These are phyloP conservation scores for Aegle marmelos DNA, from an alignment of 345 rosid genomes.

Conservation along the genomic window DNA sequence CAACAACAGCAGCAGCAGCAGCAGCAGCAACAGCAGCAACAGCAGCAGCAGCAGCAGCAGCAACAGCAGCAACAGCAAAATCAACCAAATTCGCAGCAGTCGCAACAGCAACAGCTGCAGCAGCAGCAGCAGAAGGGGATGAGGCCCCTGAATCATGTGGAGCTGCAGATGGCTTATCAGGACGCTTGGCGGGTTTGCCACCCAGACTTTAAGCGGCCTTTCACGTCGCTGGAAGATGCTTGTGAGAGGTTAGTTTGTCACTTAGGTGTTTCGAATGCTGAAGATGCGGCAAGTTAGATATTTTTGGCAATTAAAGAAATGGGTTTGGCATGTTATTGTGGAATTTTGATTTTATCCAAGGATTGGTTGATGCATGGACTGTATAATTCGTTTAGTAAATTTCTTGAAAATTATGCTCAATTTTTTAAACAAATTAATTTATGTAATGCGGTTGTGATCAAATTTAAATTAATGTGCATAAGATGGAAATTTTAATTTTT, in stretches of 20 bases:
- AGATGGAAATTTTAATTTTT: not conserved
- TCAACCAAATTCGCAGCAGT: conserved; percentile 20
- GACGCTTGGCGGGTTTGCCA: conserved; percentile 95
- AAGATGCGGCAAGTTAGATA: not conserved
- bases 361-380: not conserved
- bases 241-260: conserved; percentile 69
- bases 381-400: not conserved
- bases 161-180: conserved; percentile 90
- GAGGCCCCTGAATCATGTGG: conserved; percentile 65
- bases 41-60: conserved; percentile 44
- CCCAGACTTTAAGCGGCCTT: conserved; percentile 84
- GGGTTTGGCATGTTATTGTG: not conserved
- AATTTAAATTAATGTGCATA: conserved; percentile 6
- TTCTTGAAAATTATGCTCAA: not conserved
- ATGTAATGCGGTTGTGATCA: not conserved
- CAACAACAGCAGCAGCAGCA: conserved; percentile 32
- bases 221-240: conserved; percentile 83
- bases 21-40: conserved; percentile 27
- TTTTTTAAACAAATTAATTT: not conserved
- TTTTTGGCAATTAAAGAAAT: not conserved
- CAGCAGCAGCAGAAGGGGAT: conserved; percentile 62
- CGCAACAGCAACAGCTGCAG: conserved; percentile 26
- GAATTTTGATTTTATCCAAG: not conserved
- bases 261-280: not conserved
- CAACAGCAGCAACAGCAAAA: conserved; percentile 25